Conservation (phyloP, 352 stramenopile genomes). For the Globisporangium ultimum region DNA sequence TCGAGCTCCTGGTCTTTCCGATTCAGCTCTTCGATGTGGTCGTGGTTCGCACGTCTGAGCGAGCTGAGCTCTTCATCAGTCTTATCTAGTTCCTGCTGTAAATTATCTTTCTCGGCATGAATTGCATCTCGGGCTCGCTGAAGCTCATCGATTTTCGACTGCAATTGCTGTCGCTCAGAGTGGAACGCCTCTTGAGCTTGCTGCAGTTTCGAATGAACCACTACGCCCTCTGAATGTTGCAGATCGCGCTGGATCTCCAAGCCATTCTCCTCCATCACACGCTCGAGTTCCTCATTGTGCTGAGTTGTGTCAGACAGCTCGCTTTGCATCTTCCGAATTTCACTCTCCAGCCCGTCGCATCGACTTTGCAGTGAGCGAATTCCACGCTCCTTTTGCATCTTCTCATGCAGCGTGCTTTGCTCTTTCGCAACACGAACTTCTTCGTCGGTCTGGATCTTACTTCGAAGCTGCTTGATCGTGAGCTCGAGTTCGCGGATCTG, state of each 20-base stretch:
- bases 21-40: constrained; percentile 1
- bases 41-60: constrained; percentile 1
- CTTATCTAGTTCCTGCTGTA: constrained; percentile 12
- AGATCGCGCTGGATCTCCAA: constrained; percentile 38
- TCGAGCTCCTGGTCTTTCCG: constrained; percentile 8
- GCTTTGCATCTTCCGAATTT: constrained; percentile 16
- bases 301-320: constrained; percentile 21
- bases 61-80: constrained; percentile 4
- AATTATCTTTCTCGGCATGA: constrained; percentile 6
- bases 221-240: constrained; percentile 17
- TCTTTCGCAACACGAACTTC: constrained; percentile 36
- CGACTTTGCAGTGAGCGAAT: constrained; percentile 30
- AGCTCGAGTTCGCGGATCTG: constrained; percentile 30
- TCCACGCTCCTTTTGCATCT: constrained; percentile 47
- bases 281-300: constrained; percentile 25
- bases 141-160: constrained; percentile 15
- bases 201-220: constrained; percentile 40
- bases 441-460: constrained; percentile 32
- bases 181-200: constrained; percentile 24
- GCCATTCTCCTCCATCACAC: constrained; percentile 37
- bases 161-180: constrained; percentile 7
- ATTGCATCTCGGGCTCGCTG: not conserved
- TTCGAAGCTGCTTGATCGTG: constrained; percentile 28
- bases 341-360: constrained; percentile 23
- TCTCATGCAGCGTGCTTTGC: constrained; percentile 46